Base-by-base conservation (phyloP, 805 yeast genomes). In the Ogataea parapolymorpha region DNA sequence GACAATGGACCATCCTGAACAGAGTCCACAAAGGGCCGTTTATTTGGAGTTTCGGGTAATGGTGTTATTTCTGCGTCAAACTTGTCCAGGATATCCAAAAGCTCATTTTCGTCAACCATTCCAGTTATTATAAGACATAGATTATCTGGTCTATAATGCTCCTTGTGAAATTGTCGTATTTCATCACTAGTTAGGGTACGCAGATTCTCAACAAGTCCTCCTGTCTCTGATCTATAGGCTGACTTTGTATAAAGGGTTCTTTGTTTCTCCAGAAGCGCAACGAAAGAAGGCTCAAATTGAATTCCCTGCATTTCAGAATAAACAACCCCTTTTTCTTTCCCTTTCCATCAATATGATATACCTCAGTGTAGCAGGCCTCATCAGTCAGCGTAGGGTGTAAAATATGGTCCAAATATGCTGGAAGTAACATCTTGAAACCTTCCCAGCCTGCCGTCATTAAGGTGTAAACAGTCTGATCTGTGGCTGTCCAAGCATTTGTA, bases 401-500 rank as follows among this genome's bases (percentile, higher is more conserved):
- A 17, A 93, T 64, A 59, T 93, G 98, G 58, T 93, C 98, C 50
- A 93, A 64, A 59, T 91, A 93, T 3, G 89, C 82, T 0, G 99
- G 98, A 23, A 93, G 72, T 22, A 93, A 66, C 46, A 80, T 74
- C 35, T 76, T 77, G 65, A 93, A 93, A 1, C 97, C 98, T 42
- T 86, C 87, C 96, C 96, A 90, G 8, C 98, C 98, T 1, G 98
- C 98, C 27, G 95, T 80, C 7, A 84, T 75, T 41, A 93, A 69
- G 2, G 96, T 88, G 54, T 93, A 93, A 2, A 89, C 96, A 0
- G 99, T 93, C 58, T 87, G 95, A 63, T 93, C 98, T 4, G 93
- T 87, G 1, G 84, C 88, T 0, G 99, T 93, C 96, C 96, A 90
- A 0, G 99, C 99, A 58, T 93, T 93, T 0, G 98, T 93, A 5